Percentiles rank a stretch among this genome's conserved stretches.
phyloP scores from a whole-genome alignment of 73 alveolate genomes.

The Paramecium pentaurelia region DNA sequence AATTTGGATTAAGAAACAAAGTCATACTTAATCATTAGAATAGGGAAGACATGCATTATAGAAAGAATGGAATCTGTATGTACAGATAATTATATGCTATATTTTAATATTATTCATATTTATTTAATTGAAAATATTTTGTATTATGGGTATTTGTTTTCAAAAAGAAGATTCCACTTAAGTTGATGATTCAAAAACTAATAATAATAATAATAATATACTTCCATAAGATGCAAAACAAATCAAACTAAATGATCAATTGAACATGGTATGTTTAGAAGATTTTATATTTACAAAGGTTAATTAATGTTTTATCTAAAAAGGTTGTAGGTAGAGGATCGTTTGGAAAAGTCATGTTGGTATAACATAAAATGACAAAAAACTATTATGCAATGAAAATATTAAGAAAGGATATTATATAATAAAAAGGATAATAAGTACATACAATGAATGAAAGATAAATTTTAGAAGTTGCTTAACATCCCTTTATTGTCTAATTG shows the following conservation, averaged over 20 bases:
- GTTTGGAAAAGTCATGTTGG: conserved; percentile 68
- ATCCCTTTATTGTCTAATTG: conserved; percentile 78
- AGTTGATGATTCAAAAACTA: neutral
- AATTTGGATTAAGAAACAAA: neutral
- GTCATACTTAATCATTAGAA: neutral
- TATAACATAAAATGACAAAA: conserved; percentile 45
- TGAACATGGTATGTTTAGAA: conserved; percentile 36
- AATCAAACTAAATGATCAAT: conserved; percentile 9
- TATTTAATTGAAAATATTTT: neutral
- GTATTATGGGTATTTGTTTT: neutral
- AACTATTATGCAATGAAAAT: conserved; percentile 71
- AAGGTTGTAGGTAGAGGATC: conserved; percentile 75
- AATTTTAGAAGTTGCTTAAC: conserved; percentile 70
- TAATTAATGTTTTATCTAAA: neutral
- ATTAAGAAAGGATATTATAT: conserved; percentile 28
- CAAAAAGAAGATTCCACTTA: neutral
- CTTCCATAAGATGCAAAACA: neutral
- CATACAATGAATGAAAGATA: conserved; percentile 76
- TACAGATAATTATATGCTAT: neutral
- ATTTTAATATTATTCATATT: neutral
- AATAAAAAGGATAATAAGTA: conserved; percentile 37
- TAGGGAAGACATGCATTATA: neutral
- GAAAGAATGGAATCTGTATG: neutral
- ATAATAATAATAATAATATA: neutral
- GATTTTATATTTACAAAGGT: conserved; percentile 64